Conservation (phyloP, 2,329 filamentous ascomycete genomes). For the Nectriaceae sp. region DNA sequence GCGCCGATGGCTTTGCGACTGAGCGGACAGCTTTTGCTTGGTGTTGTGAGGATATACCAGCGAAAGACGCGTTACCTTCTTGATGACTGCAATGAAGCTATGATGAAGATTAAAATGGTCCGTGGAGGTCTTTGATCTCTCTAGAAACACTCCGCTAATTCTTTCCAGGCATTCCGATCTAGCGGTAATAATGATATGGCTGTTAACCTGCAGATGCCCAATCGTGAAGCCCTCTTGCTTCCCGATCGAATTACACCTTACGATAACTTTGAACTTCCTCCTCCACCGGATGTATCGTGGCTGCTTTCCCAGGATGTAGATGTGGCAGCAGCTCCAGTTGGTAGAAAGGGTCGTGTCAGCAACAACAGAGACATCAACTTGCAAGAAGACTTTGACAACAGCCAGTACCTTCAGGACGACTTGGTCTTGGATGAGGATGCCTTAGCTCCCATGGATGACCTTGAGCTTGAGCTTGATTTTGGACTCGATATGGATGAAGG, state of each 20-base stretch:
- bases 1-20: conserved; percentile 93
- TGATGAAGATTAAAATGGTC: conserved; percentile 99
- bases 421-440: conserved; percentile 60
- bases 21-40: conserved; percentile 89
- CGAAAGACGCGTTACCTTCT: conserved; percentile 94
- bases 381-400: conserved; percentile 70
- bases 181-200: conserved; percentile 94
- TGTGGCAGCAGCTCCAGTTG: conserved; percentile 52
- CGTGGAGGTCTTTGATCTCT: conserved; percentile 21
- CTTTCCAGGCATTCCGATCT: conserved; percentile 80
- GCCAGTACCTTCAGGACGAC: conserved; percentile 76
- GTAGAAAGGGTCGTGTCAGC: conserved; percentile 58
- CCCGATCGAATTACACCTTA: conserved; percentile 92
- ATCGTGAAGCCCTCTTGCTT: conserved; percentile 83
- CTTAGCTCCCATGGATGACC: conserved; percentile 61
- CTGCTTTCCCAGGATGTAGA: conserved; percentile 76
- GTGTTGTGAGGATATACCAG: conserved; percentile 97
- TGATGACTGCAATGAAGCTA: conserved; percentile 95
- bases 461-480: conserved; percentile 74
- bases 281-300: conserved; percentile 86
- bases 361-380: conserved; percentile 68
- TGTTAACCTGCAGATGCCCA: conserved; percentile 76
- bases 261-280: conserved; percentile 74
- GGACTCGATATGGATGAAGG: conserved; percentile 73
- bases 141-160: conserved; percentile 32